Evolutionary conservation across 75 land plant genomes (phyloP).

Genomic region (Sequoiadendron giganteum): DNA sequence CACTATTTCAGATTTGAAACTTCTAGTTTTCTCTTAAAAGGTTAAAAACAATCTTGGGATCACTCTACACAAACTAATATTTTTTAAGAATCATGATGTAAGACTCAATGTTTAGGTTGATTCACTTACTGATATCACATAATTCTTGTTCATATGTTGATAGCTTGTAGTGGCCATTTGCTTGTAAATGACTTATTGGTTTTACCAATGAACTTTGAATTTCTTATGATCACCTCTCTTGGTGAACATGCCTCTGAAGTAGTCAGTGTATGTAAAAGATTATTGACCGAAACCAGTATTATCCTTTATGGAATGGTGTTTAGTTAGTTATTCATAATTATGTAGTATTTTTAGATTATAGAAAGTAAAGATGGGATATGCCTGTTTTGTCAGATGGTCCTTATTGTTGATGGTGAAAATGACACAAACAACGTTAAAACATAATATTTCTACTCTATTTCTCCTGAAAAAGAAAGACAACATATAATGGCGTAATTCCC

Average conservation of each 20-base stretch:
- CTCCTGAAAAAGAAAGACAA: too few species aligned
- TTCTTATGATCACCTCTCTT: background rate
- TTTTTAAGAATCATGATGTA: background rate
- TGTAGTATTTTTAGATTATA: background rate
- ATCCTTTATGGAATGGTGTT: background rate
- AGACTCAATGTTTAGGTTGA: background rate
- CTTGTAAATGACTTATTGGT: background rate
- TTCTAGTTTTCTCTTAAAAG: background rate
- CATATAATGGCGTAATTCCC: too few species aligned
- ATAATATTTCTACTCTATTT: too few species aligned
- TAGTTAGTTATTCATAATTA: background rate
- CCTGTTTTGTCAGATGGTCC: background rate
- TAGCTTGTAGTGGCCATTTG: background rate
- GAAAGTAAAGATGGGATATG: background rate
- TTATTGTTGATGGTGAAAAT: too few species aligned
- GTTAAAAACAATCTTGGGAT: background rate
- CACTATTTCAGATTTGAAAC: background rate
- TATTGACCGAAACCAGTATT: background rate
- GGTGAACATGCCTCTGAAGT: background rate
- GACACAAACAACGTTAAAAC: too few species aligned
- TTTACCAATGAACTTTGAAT: background rate
- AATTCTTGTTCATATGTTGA: background rate
- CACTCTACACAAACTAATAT: background rate
- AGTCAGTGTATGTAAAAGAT: background rate
- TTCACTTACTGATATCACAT: too few species aligned